Evolutionary conservation across 306 rosid species (phyloP), one percentile per base, ranked within the genome.

Genomic region (Lathyrus sativus): DNA sequence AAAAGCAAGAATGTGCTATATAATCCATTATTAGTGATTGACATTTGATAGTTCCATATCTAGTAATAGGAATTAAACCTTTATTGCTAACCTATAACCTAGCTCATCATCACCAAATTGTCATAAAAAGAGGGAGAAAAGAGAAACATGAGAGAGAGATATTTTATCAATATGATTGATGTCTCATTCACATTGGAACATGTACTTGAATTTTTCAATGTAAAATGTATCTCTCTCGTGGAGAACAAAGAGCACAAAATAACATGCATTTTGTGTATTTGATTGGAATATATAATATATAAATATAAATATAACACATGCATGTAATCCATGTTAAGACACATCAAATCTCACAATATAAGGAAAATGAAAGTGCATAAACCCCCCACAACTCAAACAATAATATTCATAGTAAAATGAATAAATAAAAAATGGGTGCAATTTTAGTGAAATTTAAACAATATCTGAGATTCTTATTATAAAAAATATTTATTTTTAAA

Each of bases 231-330:
- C 55, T 69, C 53, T 69, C 60, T 74, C 29, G 37, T 73, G 74
- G 62, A 75, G 74, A 42, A 73, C 76, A 77, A 54, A 14, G 55
- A 64, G 75, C 78, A 74, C 80, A 75, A 71, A 78, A 55, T 59
- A 77, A 33, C 74, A 42, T 53, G 41, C 44, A 77, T 37, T 73
- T 31, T 51, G 68, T 77, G 62, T 51, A 74, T 69, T 77, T 69
- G 59, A 66, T 65, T 11, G 24, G 48, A 74, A 45, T 43, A 74
- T 44, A 60, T 38, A 17, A 7, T 42, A 64, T 67, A 57, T 11
- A 59, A 9, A 35, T 31, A 3, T 3, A 44, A n/a, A n/a, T 48
- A 51, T 10, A 51, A 18, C 9, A 41, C 82, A 71, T 74, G 60
- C 73, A 37, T 71, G n/a, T 45, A 43, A 65, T 70, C 41, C 73